Evolutionary conservation across 306 rosid species (phyloP).

Genomic region (Senna tora): DNA sequence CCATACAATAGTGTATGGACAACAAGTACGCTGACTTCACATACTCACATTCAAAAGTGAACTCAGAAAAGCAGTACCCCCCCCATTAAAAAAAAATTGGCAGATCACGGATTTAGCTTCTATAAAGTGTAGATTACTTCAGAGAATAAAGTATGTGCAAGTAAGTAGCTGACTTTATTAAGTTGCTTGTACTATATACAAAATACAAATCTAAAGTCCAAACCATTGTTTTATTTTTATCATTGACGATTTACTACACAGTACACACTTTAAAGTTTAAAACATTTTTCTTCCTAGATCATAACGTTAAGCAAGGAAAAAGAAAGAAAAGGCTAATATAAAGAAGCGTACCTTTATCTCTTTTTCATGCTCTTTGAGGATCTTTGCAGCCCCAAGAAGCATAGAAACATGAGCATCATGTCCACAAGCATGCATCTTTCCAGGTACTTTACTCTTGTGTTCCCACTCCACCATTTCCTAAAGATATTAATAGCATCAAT

Average conservation of each 20-base stretch:
- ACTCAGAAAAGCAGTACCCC: background rate
- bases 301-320: background rate
- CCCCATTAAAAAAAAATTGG: background rate
- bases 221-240: background rate
- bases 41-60: background rate
- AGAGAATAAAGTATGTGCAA: background rate
- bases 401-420: constrained; percentile 94
- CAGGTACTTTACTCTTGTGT: constrained; percentile 83
- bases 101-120: background rate
- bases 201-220: too few species aligned
- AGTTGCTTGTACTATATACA: background rate
- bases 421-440: constrained; percentile 97
- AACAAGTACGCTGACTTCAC: background rate
- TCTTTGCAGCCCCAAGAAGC: constrained; percentile 94
- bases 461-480: constrained; percentile 90
- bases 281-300: background rate
- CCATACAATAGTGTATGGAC: background rate
- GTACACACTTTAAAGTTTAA: background rate
- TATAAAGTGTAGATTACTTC: background rate
- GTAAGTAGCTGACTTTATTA: background rate
- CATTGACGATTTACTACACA: background rate
- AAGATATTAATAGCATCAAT: background rate
- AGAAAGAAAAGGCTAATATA: background rate
- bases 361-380: constrained; percentile 63
- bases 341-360: constrained; percentile 48